Evolutionary conservation across 1,284 basidiomycete species (phyloP).

Genomic region (Farysia itapuensis): DNA sequence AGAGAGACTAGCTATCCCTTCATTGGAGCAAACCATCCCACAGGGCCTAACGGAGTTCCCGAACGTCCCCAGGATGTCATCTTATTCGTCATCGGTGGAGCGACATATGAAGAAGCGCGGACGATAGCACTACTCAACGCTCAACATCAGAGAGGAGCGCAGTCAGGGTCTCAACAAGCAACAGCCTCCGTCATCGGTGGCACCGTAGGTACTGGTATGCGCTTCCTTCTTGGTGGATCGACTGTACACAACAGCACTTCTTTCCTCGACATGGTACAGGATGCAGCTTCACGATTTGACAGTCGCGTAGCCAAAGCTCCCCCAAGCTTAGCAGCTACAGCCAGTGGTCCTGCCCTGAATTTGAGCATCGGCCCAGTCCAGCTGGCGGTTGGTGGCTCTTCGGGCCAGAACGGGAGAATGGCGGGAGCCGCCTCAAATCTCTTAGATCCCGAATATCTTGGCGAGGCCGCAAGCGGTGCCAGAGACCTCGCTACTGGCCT

Average conservation of each 20-base stretch:
- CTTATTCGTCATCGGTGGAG: conserved; percentile 57
- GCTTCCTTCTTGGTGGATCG: conserved; percentile 54
- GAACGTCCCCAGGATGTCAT: conserved; percentile 55
- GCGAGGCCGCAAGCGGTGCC: conserved; percentile 50
- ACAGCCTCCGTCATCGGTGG: conserved; percentile 6
- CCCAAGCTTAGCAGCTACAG: conserved; percentile 9
- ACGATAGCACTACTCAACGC: conserved; percentile 50
- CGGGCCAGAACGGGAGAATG: conserved; percentile 9
- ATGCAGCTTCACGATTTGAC: conserved; percentile 49
- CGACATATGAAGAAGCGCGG: conserved; percentile 58
- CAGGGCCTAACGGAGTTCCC: neutral
- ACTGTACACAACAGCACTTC: conserved; percentile 49
- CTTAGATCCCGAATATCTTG: conserved; percentile 34
- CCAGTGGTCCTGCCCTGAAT: conserved; percentile 33
- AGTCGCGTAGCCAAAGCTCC: conserved; percentile 38
- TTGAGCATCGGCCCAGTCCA: conserved; percentile 51
- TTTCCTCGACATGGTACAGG: conserved; percentile 54
- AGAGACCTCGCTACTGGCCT: conserved; percentile 49
- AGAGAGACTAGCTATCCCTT: conserved; percentile 86
- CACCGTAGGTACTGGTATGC: conserved; percentile 26
- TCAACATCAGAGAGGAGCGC: conserved; percentile 23
- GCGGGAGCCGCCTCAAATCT: conserved; percentile 11
- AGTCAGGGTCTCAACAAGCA: conserved; percentile 5
- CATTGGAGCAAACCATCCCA: conserved; percentile 5
- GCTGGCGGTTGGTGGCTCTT: conserved; percentile 25